A percentile compares a stretch with the other conserved stretches of the same genome.
These are phyloP conservation scores for Codiaeum variegatum DNA, from an alignment of 441 rosid species.

Conservation along the genomic window DNA sequence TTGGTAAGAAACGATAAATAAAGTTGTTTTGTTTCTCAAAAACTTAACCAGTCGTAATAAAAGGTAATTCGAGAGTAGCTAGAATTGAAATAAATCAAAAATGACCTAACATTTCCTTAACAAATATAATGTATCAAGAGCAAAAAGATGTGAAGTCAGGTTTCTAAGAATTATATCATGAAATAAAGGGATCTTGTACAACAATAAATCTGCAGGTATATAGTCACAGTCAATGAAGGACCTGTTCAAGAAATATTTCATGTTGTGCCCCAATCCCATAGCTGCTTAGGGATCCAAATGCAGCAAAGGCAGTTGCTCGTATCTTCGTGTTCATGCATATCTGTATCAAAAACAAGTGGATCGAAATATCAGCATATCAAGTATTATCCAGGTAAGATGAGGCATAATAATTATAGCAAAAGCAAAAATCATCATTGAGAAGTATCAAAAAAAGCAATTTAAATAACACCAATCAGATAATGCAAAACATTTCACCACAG, in stretches of 20 bases:
- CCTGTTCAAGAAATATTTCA: conserved; percentile 93
- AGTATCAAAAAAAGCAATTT: conserved; percentile 3
- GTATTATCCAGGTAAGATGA: conserved; percentile 2
- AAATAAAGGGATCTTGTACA: background rate
- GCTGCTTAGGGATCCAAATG: conserved; percentile 84
- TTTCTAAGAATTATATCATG: background rate
- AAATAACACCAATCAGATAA: background rate
- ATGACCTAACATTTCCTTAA: conserved; percentile 1
- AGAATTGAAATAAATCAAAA: background rate
- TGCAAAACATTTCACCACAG: background rate
- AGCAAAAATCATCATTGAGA: conserved; percentile 1
- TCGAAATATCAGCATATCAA: conserved; percentile 12
- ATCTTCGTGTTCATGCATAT: conserved; percentile 72
- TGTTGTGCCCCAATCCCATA: conserved; percentile 65
- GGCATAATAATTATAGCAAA: conserved; percentile 11
- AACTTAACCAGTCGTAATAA: background rate
- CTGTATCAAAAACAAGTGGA: conserved; percentile 36
- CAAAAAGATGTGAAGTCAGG: background rate
- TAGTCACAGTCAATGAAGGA: conserved; percentile 15
- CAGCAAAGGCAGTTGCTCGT: conserved; percentile 84
- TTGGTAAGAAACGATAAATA: background rate
- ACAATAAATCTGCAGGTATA: background rate
- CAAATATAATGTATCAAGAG: background rate
- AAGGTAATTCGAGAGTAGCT: background rate
- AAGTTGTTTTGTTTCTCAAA: no score